Conservation (phyloP, 2,329 filamentous ascomycete species). For the Mariannaea elegans region DNA sequence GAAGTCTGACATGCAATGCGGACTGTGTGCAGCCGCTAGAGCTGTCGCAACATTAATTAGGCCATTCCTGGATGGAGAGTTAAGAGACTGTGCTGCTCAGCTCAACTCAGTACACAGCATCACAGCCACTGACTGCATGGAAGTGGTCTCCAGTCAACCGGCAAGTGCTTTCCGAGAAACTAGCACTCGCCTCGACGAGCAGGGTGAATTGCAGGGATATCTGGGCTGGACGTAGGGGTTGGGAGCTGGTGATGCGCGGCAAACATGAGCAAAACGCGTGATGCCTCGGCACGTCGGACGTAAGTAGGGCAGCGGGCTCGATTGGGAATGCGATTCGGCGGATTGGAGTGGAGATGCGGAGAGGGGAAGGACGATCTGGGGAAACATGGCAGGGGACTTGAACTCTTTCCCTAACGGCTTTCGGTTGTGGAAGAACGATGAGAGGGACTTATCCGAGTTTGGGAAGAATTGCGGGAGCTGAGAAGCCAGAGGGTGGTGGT, state of each 20-base stretch:
- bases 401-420: background rate
- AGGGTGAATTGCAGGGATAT: too few relatives aligned
- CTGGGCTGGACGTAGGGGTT: background rate
- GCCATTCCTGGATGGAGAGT: too few relatives aligned
- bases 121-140: too few relatives aligned
- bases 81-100: too few relatives aligned
- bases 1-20: too few relatives aligned
- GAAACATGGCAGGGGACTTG: constrained; percentile 18
- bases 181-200: too few relatives aligned
- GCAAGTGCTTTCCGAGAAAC: too few relatives aligned
- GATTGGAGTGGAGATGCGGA: background rate
- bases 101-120: too few relatives aligned
- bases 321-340: constrained; percentile 17
- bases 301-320: background rate
- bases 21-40: too few relatives aligned
- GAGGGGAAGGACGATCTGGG: constrained; percentile 11
- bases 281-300: constrained; percentile 7
- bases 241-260: background rate
- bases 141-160: too few relatives aligned
- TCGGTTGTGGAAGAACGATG: background rate
- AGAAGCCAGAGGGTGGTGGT: background rate
- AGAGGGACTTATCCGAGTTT: background rate
- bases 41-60: too few relatives aligned
- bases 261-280: background rate
- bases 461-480: constrained; percentile 14